Evolutionary conservation across 1,284 basidiomycete genomes (phyloP).

Genomic region (Pseudozyma hubeiensis): DNA sequence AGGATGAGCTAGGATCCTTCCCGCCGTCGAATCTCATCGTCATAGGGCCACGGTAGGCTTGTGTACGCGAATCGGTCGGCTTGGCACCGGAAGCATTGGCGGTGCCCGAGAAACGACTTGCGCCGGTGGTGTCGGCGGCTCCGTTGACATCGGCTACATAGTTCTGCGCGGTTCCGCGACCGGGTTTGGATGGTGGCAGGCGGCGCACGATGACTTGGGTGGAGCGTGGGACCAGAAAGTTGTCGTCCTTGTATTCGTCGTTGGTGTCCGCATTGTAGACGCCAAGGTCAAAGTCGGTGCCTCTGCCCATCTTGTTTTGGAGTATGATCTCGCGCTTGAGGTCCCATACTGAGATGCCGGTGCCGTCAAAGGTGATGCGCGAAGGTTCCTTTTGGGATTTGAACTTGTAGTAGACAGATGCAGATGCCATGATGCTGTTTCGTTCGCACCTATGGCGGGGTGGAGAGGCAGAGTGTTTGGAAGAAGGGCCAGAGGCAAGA

Average conservation of each 20-base stretch:
- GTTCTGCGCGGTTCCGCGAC: constrained; percentile 90
- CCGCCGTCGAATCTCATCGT: constrained; percentile 84
- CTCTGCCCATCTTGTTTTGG: constrained; percentile 93
- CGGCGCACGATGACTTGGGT: constrained; percentile 93
- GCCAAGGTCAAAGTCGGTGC: constrained; percentile 94
- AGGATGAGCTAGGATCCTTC: constrained; percentile 9
- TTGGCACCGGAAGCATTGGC: constrained; percentile 37
- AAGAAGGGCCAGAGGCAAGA: background rate
- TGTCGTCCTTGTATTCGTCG: constrained; percentile 88
- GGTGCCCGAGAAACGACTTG: constrained; percentile 33
- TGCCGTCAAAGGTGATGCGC: constrained; percentile 95
- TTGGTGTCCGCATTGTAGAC: constrained; percentile 73
- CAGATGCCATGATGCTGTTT: constrained; percentile 61
- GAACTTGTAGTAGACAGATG: constrained; percentile 94
- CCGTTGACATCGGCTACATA: constrained; percentile 77
- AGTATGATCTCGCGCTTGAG: constrained; percentile 98
- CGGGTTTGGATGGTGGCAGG: constrained; percentile 83
- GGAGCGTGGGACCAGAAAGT: constrained; percentile 89
- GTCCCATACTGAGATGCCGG: constrained; percentile 98
- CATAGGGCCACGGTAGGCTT: constrained; percentile 71
- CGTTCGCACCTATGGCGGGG: background rate
- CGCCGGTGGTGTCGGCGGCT: constrained; percentile 24
- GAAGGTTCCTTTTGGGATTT: constrained; percentile 94
- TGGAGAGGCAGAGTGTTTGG: background rate
- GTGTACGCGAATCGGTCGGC: constrained; percentile 10